Conservation (phyloP, 176 grass and related monocot species). For the Aegilops bicornis region DNA sequence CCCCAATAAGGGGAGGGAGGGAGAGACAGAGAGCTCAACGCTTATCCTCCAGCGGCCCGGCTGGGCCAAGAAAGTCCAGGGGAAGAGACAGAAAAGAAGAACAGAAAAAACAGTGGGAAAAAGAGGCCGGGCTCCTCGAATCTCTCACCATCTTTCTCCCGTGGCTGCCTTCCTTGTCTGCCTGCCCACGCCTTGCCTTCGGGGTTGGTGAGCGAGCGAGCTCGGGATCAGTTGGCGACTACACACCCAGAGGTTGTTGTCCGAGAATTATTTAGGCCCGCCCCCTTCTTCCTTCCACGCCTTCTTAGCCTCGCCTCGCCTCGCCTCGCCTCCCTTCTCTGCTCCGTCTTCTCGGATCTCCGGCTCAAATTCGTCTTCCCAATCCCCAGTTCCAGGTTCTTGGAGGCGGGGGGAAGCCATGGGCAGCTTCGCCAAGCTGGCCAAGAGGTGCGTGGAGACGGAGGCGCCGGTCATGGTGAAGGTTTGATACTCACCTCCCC, state of each 20-base stretch:
- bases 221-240: conserved; percentile 37
- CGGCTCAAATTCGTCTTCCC: background rate
- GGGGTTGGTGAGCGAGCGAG: conserved; percentile 33
- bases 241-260: conserved; percentile 16
- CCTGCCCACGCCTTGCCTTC: background rate
- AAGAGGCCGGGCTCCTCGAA: background rate
- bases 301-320: conserved; percentile 3
- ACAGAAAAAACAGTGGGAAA: background rate
- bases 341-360: conserved; percentile 41
- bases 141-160: background rate
- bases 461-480: conserved; percentile 94
- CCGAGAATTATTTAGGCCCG: conserved; percentile 21
- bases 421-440: conserved; percentile 57
- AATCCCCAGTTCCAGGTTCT: conserved; percentile 25
- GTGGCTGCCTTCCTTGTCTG: too few species aligned
- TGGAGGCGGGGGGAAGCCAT: conserved; percentile 35
- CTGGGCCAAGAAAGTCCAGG: conserved; percentile 33
- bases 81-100: conserved; percentile 8
- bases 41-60: conserved; percentile 14
- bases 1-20: too few species aligned
- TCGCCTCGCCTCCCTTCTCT: conserved; percentile 9
- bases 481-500: conserved; percentile 33
- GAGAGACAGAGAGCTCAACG: too few species aligned
- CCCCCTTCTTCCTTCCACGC: background rate
- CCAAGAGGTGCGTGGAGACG: conserved; percentile 73